Conservation (phyloP, 805 yeast genomes). For the Ogataea nitratoaversa region DNA sequence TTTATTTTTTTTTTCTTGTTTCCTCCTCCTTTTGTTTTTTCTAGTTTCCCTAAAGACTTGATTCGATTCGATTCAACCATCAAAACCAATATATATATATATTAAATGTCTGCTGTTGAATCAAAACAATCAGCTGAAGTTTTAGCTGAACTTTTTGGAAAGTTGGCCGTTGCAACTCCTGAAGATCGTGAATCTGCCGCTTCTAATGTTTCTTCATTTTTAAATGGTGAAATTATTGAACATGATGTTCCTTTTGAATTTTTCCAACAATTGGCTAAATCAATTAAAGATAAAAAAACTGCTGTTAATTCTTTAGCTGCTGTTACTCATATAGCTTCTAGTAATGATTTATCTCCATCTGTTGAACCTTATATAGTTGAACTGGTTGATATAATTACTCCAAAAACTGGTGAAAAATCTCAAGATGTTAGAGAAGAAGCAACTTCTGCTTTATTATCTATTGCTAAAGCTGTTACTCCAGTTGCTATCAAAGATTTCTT, state of each 20-base stretch:
- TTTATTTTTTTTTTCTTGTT: not conserved
- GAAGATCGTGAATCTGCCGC: conserved; percentile 86
- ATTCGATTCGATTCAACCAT: too few species aligned
- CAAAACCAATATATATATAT: not conserved
- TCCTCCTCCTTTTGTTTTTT: not conserved
- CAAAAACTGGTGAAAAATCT: conserved; percentile 89
- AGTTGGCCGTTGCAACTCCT: conserved; percentile 81
- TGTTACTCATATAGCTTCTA: conserved; percentile 77
- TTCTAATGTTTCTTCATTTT: conserved; percentile 83
- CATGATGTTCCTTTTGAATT: conserved; percentile 94
- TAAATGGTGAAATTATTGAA: conserved; percentile 96
- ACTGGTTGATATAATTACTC: conserved; percentile 64
- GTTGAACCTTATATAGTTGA: conserved; percentile 94
- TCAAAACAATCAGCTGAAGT: conserved; percentile 68
- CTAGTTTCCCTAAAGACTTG: not conserved
- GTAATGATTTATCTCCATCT: conserved; percentile 75
- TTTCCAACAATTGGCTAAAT: conserved; percentile 70
- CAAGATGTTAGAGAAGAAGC: conserved; percentile 71
- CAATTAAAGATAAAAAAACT: conserved; percentile 79
- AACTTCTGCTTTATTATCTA: conserved; percentile 66
- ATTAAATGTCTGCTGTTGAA: conserved; percentile 37
- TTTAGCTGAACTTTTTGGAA: conserved; percentile 88
- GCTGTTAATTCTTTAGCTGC: conserved; percentile 82
- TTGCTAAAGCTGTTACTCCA: conserved; percentile 84
- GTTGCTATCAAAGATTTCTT: conserved; percentile 85